These are phyloP conservation scores for Penicillium frequentans DNA, from an alignment of 2,329 filamentous ascomycete genomes.

Conservation along the genomic window DNA sequence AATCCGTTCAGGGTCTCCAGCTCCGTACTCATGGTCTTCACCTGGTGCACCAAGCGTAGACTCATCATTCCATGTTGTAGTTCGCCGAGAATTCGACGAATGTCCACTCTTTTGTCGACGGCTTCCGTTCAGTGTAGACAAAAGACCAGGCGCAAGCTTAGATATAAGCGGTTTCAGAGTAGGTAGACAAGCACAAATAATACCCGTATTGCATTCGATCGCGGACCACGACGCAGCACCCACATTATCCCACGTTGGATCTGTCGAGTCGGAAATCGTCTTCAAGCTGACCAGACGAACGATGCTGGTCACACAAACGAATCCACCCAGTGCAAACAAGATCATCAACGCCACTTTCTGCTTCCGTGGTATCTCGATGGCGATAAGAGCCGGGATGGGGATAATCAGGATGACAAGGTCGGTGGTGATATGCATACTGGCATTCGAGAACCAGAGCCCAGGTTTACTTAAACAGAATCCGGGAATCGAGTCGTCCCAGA, in stretches of 20 bases:
- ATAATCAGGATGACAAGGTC: conserved; percentile 47
- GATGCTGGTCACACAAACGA: conserved; percentile 39
- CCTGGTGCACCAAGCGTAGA: conserved; percentile 28
- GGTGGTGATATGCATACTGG: conserved; percentile 45
- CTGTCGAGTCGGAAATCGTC: conserved; percentile 31
- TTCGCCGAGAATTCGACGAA: conserved; percentile 15
- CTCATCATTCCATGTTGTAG: conserved; percentile 28
- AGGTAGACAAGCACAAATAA: conserved; percentile 44
- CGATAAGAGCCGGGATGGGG: conserved; percentile 44
- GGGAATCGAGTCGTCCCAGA: conserved; percentile 30
- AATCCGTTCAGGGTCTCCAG: conserved; percentile 24
- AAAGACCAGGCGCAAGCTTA: conserved; percentile 29
- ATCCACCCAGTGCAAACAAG: conserved; percentile 44
- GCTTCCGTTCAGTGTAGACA: conserved; percentile 26
- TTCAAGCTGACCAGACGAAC: conserved; percentile 34
- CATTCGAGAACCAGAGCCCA: conserved; percentile 47
- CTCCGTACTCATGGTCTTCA: conserved; percentile 30
- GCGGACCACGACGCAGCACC: conserved; percentile 39
- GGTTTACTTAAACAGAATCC: conserved; percentile 41
- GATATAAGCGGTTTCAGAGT: conserved; percentile 39
- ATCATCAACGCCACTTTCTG: conserved; percentile 44
- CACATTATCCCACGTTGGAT: conserved; percentile 39
- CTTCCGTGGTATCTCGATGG: conserved; percentile 42
- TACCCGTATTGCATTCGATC: conserved; percentile 42
- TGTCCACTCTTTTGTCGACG: conserved; percentile 12